Base-by-base conservation (phyloP, 2,329 filamentous ascomycete species). In the Penicillium corylophilum region DNA sequence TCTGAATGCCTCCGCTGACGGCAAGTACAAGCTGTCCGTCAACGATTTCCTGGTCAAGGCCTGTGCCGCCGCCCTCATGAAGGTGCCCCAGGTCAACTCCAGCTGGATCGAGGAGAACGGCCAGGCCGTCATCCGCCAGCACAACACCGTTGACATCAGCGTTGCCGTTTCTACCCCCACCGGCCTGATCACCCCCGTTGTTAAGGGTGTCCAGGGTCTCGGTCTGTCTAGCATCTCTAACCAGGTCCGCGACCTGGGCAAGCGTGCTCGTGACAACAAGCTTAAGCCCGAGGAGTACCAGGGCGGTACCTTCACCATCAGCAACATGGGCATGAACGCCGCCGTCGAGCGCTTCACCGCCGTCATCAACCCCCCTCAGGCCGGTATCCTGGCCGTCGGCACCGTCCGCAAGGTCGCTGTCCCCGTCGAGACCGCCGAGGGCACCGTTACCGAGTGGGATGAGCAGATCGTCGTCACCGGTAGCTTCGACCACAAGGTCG, bases 21-120 rank as follows among this genome's bases (percentile, higher is more conserved):
- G 93, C 77, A 86, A 91, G 76, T 99, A 96, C 85, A 99, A 96
- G 85, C 89, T 99, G 53, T 96, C 92, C n/a, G 90, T 99, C 77
- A 99, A 99, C 78, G 94, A 99, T 78, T 96, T 99, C 83, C 82
- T 99, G 59, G 90, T 99, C 83, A 99, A 99, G 84, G 94, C 93
- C 64, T 89, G 93, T 53, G 89, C 85, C 53, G 80, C 89, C 57
- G 94, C 94, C 56, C 90, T 88, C 72, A 87, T 87, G 79, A 96
- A 96, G 83, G 92, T 97, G 44, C 94, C 94, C 53, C 84, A 89
- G 60, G 94, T 92, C 77, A 99, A 99, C 84, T 92, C 92, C 45
- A 93, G 89, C 73, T 99, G 94, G 93, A 79, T 80, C 48, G 84
- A 87, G 71, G 86, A 88, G 68, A 87, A 87, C 65, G 91, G 90